Evolutionary conservation across 495 filamentous ascomycete species (phyloP).

Genomic region (Penicillium lividum): DNA sequence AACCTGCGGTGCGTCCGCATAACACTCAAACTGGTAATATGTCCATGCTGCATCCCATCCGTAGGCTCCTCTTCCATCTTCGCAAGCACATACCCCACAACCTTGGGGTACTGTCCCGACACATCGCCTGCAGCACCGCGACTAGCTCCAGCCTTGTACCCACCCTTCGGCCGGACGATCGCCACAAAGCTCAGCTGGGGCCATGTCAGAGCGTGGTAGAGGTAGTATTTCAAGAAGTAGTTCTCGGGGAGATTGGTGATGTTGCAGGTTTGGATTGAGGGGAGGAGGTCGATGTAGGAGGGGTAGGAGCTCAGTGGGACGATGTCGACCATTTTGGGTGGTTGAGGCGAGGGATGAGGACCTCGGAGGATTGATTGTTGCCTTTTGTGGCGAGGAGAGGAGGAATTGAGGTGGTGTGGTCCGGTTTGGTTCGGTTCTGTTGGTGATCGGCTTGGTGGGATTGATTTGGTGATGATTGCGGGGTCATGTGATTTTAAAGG

Average conservation of each 20-base stretch:
- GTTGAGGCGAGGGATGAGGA: neutral
- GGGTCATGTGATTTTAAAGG: conserved; percentile 4
- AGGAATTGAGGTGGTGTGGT: conserved; percentile 3
- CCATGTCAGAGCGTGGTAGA: conserved; percentile 98
- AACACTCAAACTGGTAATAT: conserved; percentile 92
- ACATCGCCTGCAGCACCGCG: conserved; percentile 31
- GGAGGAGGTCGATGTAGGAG: conserved; percentile 62
- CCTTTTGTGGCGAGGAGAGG: neutral
- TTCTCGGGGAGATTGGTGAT: conserved; percentile 99
- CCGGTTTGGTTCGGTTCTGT: neutral
- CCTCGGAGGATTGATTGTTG: neutral
- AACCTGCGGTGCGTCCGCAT: conserved; percentile 93
- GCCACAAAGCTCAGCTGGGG: conserved; percentile 95
- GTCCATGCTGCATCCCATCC: conserved; percentile 89
- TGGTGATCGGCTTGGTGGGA: neutral
- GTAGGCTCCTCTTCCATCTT: conserved; percentile 99
- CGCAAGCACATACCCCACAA: conserved; percentile 97
- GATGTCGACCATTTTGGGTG: conserved; percentile 52
- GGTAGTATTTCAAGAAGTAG: conserved; percentile 99
- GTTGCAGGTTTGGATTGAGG: conserved; percentile 97
- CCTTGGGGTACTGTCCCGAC: conserved; percentile 86
- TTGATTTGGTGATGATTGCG: conserved; percentile 5
- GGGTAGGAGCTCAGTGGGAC: conserved; percentile 50
- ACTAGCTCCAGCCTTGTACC: conserved; percentile 34
- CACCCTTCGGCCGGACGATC: conserved; percentile 78